Conservation (phyloP, 352 stramenopile genomes). For the Plasmopara muralis region DNA sequence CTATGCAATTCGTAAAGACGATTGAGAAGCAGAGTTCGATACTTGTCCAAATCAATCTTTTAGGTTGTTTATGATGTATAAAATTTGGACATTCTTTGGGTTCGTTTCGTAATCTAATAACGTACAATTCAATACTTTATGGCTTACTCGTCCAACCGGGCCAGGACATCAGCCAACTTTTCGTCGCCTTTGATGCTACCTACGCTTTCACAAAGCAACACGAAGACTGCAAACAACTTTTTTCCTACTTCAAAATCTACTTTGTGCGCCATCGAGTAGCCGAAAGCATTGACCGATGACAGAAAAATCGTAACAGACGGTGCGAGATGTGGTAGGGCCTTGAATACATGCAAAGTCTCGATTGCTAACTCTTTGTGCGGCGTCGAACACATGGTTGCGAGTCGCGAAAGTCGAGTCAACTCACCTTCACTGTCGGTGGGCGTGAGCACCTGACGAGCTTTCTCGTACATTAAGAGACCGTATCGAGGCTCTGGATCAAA, state of each 20-base stretch:
- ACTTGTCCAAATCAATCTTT: no score
- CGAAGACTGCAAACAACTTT: constrained; percentile 32
- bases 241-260: constrained; percentile 19
- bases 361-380: constrained; percentile 18
- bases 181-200: constrained; percentile 19
- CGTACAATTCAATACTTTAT: not conserved
- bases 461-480: constrained; percentile 13
- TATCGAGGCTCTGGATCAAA: constrained; percentile 8
- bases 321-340: constrained; percentile 40
- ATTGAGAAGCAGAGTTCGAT: no score
- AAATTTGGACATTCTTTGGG: no score
- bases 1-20: no score
- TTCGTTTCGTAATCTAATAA: no score
- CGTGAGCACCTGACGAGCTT: constrained; percentile 3
- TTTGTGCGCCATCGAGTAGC: constrained; percentile 62
- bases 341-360: constrained; percentile 52
- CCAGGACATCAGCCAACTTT: constrained; percentile 18
- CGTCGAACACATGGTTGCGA: not conserved
- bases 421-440: constrained; percentile 5
- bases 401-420: constrained; percentile 10
- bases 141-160: constrained; percentile 6
- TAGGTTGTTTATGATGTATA: no score
- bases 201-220: constrained; percentile 24
- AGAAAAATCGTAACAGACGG: constrained; percentile 40
- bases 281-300: constrained; percentile 38